Conservation (phyloP, 129 eudicot species). For the Centaurea solstitialis region DNA sequence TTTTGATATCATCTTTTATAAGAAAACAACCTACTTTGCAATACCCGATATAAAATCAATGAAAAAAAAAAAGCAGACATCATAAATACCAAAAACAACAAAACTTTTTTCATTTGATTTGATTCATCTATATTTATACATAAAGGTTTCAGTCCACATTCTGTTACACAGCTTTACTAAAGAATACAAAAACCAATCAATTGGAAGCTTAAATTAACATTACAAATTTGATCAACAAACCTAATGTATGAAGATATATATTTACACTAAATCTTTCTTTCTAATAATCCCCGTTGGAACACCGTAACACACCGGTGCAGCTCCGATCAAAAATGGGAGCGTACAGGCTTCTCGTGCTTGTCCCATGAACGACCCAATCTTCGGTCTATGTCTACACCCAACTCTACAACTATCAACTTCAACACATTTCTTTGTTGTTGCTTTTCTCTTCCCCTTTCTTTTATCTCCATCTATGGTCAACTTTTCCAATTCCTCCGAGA, state of each 20-base stretch:
- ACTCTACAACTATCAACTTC: constrained; percentile 19
- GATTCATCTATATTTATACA: neutral
- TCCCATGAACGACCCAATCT: constrained; percentile 76
- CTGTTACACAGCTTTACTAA: constrained; percentile 11
- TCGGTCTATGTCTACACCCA: constrained; percentile 62
- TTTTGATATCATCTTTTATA: too few species aligned
- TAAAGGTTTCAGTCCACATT: constrained; percentile 17
- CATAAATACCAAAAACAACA: neutral
- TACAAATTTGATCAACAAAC: constrained; percentile 26
- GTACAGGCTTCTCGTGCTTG: constrained; percentile 84
- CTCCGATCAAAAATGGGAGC: constrained; percentile 75
- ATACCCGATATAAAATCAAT: neutral
- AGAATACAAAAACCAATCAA: constrained; percentile 11
- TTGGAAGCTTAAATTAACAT: neutral
- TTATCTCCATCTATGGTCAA: constrained; percentile 37
- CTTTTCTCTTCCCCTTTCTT: constrained; percentile 42
- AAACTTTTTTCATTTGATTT: constrained; percentile 4
- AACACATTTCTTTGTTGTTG: constrained; percentile 17
- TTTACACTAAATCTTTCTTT: constrained; percentile 32
- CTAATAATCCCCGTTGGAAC: constrained; percentile 87
- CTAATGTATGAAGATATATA: neutral
- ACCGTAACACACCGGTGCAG: constrained; percentile 95
- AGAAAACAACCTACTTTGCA: neutral
- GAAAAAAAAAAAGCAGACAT: neutral
- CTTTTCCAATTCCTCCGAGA: constrained; percentile 40